Evolutionary conservation across 805 yeast genomes (phyloP).

Genomic region (Metschnikowia reukaufii): DNA sequence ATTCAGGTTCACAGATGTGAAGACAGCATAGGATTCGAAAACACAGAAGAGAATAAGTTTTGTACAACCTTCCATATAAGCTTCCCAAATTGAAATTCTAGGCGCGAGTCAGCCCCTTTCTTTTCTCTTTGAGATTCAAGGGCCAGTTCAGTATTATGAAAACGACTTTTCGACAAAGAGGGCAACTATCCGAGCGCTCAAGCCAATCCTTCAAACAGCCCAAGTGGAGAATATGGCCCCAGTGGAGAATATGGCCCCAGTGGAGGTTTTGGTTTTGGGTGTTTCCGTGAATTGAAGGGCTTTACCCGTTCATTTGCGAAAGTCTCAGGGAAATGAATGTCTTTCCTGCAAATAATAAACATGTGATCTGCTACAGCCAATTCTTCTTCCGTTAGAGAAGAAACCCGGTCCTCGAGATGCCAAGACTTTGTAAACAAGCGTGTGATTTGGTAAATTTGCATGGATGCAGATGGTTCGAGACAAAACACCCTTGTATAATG

Average conservation of each 20-base stretch:
- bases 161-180: slow-evolving; percentile 81
- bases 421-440: slow-evolving; percentile 55
- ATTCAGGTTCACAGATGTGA: no score
- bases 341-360: slow-evolving; percentile 92
- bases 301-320: slow-evolving; percentile 26
- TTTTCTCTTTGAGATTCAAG: neutral
- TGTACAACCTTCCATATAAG: no score
- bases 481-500: slow-evolving; percentile 44
- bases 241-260: slow-evolving; percentile 80
- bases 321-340: slow-evolving; percentile 56
- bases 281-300: slow-evolving; percentile 35
- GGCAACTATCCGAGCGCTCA: slow-evolving; percentile 89
- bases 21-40: no score
- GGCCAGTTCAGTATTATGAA: slow-evolving; percentile 15
- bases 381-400: slow-evolving; percentile 62
- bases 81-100: no score
- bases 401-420: slow-evolving; percentile 62
- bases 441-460: slow-evolving; percentile 44
- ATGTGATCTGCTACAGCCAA: slow-evolving; percentile 54
- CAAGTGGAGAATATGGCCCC: slow-evolving; percentile 86
- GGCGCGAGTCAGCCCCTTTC: no score
- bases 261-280: slow-evolving; percentile 78
- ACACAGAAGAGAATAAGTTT: no score
- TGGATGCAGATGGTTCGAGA: slow-evolving; percentile 37
- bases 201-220: slow-evolving; percentile 93